Percentiles rank a stretch among this genome's conserved stretches.
These are phyloP conservation scores for Lasiodiplodia sp. DNA, from an alignment of 2,329 filamentous ascomycete species.

Conservation along the genomic window DNA sequence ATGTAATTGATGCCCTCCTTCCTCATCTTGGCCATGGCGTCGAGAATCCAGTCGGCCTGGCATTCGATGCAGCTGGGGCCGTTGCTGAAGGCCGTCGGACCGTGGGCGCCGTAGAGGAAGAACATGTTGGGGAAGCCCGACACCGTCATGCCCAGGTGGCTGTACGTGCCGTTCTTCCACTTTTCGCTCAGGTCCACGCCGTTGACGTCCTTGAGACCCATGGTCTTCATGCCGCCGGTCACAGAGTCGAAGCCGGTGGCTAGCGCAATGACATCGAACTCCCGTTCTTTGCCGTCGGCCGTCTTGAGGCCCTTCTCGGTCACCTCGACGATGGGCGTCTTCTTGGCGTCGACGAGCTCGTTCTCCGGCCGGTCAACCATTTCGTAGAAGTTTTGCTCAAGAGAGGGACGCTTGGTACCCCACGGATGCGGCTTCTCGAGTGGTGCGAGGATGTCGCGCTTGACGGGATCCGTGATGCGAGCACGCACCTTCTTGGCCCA, in stretches of 20 bases:
- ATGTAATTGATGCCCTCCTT: conserved; percentile 41
- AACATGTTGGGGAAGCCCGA: conserved; percentile 50
- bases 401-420: conserved; percentile 55
- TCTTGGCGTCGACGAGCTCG: conserved; percentile 52
- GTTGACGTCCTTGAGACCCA: conserved; percentile 47
- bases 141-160: conserved; percentile 53
- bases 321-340: conserved; percentile 49
- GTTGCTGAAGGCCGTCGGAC: conserved; percentile 53
- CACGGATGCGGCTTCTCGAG: conserved; percentile 54
- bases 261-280: conserved; percentile 54
- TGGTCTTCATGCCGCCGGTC: conserved; percentile 52
- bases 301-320: conserved; percentile 51
- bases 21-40: conserved; percentile 44
- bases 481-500: conserved; percentile 54
- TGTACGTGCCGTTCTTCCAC: conserved; percentile 52
- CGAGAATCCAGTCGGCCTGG: conserved; percentile 50
- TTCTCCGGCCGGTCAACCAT: conserved; percentile 53
- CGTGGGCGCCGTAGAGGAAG: conserved; percentile 53
- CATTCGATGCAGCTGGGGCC: conserved; percentile 51
- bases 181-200: conserved; percentile 47
- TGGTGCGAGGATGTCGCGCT: conserved; percentile 56
- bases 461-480: conserved; percentile 52
- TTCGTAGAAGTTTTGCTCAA: conserved; percentile 58
- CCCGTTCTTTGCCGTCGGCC: conserved; percentile 48
- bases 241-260: conserved; percentile 57